These are phyloP conservation scores for Camelina neglecta DNA, from an alignment of 345 rosid genomes.

Conservation along the genomic window DNA sequence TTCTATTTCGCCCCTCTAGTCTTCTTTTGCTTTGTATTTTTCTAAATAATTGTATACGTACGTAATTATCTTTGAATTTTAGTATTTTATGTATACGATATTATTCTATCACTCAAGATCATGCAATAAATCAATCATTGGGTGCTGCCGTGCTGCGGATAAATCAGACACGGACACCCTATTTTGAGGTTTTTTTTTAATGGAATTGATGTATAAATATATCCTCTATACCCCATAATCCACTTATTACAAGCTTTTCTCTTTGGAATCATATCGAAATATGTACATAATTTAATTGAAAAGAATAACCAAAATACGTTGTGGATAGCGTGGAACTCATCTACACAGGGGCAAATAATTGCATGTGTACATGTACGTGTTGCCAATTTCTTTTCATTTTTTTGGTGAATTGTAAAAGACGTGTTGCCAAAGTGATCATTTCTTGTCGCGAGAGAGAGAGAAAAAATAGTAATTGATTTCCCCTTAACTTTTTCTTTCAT, in stretches of 20 bases:
- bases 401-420: constrained; percentile 10
- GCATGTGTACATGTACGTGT: constrained; percentile 48
- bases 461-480: not conserved
- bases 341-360: constrained; percentile 36
- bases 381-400: constrained; percentile 18
- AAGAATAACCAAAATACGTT: constrained; percentile 10
- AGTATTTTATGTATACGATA: constrained; percentile 1
- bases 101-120: constrained; percentile 1
- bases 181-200: constrained; percentile 25
- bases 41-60: not conserved
- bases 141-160: constrained; percentile 10
- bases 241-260: constrained; percentile 33
- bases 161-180: constrained; percentile 12
- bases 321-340: constrained; percentile 35
- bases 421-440: constrained; percentile 44
- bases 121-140: constrained; percentile 31
- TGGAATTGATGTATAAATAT: constrained; percentile 4
- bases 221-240: constrained; percentile 28
- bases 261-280: constrained; percentile 20
- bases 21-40: constrained; percentile 22
- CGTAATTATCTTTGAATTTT: constrained; percentile 1
- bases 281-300: not conserved
- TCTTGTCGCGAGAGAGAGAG: constrained; percentile 31
- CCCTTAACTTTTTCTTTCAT: constrained; percentile 15
- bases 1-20: constrained; percentile 19